phyloP scores from a whole-genome alignment of 805 yeast species.

The Teunomyces kruisii region DNA sequence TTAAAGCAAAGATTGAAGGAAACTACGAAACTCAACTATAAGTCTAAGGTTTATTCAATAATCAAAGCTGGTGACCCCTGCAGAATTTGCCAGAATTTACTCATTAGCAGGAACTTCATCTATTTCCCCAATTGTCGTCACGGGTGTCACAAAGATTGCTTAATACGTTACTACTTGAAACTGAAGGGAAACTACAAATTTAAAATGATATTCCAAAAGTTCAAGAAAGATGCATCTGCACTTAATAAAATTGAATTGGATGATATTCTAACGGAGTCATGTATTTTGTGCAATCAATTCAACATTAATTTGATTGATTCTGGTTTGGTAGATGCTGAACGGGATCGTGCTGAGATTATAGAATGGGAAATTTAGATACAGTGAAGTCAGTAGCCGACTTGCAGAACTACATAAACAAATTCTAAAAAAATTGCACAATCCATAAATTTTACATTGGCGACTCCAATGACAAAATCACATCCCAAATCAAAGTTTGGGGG shows the following conservation, averaged over 20 bases:
- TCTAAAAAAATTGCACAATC: no score
- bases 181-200: constrained; percentile 65
- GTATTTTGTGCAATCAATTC: constrained; percentile 75
- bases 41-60: constrained; percentile 53
- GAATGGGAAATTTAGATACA: constrained; percentile 42
- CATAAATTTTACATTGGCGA: background rate
- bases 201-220: constrained; percentile 58
- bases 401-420: no score
- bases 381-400: background rate
- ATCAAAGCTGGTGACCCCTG: constrained; percentile 87
- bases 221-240: constrained; percentile 44
- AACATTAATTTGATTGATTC: constrained; percentile 70
- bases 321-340: constrained; percentile 44
- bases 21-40: constrained; percentile 28
- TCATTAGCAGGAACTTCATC: constrained; percentile 70
- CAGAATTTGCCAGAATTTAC: constrained; percentile 62
- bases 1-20: constrained; percentile 59
- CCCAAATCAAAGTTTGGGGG: no score
- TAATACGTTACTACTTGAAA: constrained; percentile 57
- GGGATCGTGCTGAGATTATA: constrained; percentile 36
- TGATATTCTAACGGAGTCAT: constrained; percentile 56
- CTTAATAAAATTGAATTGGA: constrained; percentile 55
- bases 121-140: constrained; percentile 86
- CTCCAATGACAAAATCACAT: no score
- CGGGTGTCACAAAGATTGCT: constrained; percentile 85